phyloP scores from a whole-genome alignment of 352 stramenopile species.

The Pythium chondricola region DNA sequence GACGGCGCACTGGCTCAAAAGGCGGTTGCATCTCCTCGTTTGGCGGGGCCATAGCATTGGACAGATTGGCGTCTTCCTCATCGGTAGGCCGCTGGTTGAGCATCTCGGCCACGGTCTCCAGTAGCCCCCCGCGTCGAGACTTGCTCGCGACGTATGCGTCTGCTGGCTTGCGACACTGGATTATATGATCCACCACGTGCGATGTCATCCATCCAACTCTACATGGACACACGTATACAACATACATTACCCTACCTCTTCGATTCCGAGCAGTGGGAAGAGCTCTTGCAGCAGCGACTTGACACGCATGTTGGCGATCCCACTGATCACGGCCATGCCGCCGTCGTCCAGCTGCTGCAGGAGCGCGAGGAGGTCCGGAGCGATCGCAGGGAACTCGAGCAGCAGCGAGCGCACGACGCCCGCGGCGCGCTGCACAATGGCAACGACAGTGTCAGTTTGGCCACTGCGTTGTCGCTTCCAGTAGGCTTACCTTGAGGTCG shows the following conservation, averaged over 20 bases:
- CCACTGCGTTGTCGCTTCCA: background rate
- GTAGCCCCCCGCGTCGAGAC: slow-evolving; percentile 22
- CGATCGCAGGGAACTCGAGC: slow-evolving; percentile 56
- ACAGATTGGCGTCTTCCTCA: background rate
- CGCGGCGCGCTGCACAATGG: slow-evolving; percentile 25
- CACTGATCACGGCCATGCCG: slow-evolving; percentile 65
- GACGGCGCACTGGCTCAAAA: slow-evolving; percentile 11
- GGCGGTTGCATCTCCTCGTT: background rate
- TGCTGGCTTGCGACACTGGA: slow-evolving; percentile 12
- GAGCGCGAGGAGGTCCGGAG: slow-evolving; percentile 50
- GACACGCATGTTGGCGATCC: slow-evolving; percentile 70
- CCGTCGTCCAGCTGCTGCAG: slow-evolving; percentile 77
- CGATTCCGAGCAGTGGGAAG: slow-evolving; percentile 60
- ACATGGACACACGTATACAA: no score
- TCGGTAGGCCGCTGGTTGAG: slow-evolving; percentile 8
- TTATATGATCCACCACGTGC: no score
- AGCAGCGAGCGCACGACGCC: slow-evolving; percentile 49
- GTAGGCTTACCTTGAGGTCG: slow-evolving; percentile 3
- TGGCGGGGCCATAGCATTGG: background rate
- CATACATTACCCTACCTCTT: slow-evolving; percentile 8
- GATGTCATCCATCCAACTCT: no score
- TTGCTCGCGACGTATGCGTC: slow-evolving; percentile 23
- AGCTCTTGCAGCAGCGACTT: slow-evolving; percentile 53
- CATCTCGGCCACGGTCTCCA: slow-evolving; percentile 49
- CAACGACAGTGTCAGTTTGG: background rate